Conservation (phyloP, 2,329 filamentous ascomycete species). For the Scedosporium minutisporum region DNA sequence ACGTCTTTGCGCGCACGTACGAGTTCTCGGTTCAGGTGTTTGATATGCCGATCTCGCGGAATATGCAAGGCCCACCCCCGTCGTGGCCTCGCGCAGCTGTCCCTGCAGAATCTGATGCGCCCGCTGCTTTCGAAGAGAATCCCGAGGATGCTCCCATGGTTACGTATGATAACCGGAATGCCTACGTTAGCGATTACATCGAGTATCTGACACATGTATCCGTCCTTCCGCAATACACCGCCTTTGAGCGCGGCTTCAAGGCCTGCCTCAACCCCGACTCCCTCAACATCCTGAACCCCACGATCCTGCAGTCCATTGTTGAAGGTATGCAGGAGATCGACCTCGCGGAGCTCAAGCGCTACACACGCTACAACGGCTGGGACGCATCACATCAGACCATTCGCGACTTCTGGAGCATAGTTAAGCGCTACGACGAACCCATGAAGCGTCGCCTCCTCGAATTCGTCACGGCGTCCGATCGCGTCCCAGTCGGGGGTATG, state of each 20-base stretch:
- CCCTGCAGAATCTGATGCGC: slow-evolving; percentile 25
- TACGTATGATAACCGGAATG: slow-evolving; percentile 66
- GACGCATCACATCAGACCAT: slow-evolving; percentile 60
- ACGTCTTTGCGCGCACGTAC: slow-evolving; percentile 76
- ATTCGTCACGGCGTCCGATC: slow-evolving; percentile 89
- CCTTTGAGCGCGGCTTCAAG: slow-evolving; percentile 74
- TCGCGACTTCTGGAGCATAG: slow-evolving; percentile 74
- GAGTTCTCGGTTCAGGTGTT: slow-evolving; percentile 64
- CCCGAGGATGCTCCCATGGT: slow-evolving; percentile 59
- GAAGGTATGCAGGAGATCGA: slow-evolving; percentile 80
- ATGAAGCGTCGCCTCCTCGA: slow-evolving; percentile 73
- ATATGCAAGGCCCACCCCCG: slow-evolving; percentile 34
- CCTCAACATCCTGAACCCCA: slow-evolving; percentile 60
- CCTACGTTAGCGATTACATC: slow-evolving; percentile 79
- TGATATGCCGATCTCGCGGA: slow-evolving; percentile 44
- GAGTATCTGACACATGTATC: slow-evolving; percentile 72
- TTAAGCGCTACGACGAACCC: slow-evolving; percentile 54
- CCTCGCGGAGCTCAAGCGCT: slow-evolving; percentile 58
- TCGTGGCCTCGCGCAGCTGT: slow-evolving; percentile 36
- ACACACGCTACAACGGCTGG: slow-evolving; percentile 76
- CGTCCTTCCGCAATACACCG: slow-evolving; percentile 64
- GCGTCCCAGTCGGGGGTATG: slow-evolving; percentile 80
- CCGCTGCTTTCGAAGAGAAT: slow-evolving; percentile 21
- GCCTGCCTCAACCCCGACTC: slow-evolving; percentile 63
- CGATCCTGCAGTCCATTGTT: slow-evolving; percentile 64